These are phyloP conservation scores for Tagetes erecta DNA, from an alignment of 129 eudicot genomes.

Conservation along the genomic window DNA sequence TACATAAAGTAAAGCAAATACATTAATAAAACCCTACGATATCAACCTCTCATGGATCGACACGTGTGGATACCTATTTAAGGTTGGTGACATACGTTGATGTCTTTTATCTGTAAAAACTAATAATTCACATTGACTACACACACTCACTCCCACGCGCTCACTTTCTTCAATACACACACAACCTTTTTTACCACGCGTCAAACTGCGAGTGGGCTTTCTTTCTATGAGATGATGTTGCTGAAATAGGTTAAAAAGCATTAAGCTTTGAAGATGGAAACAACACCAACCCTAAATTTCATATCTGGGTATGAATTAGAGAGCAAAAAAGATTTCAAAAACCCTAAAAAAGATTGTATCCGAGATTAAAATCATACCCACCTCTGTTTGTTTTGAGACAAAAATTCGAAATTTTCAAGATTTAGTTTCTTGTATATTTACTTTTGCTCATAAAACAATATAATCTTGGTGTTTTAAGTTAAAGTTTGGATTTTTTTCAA, in stretches of 20 bases:
- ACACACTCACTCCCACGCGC: conserved; percentile 22
- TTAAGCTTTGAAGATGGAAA: conserved; percentile 40
- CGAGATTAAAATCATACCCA: conserved; percentile 12
- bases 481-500: not conserved
- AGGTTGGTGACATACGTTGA: conserved; percentile 42
- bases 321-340: conserved; percentile 25
- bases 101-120: conserved; percentile 37
- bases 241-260: conserved; percentile 46
- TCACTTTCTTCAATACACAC: not conserved
- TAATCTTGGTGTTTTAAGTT: too few species aligned
- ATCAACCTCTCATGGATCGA: conserved; percentile 27
- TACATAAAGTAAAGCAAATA: not conserved
- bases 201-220: conserved; percentile 12
- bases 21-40: conserved; percentile 20
- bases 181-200: conserved; percentile 8
- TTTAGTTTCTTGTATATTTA: conserved; percentile 4
- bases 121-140: conserved; percentile 33
- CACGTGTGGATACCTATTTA: conserved; percentile 41
- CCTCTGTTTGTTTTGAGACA: conserved; percentile 5
- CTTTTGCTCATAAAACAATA: not conserved
- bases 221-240: conserved; percentile 20
- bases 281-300: conserved; percentile 46
- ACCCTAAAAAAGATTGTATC: conserved; percentile 29
- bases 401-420: not conserved
- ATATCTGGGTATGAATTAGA: conserved; percentile 39